Evolutionary conservation across 805 yeast species (phyloP).

Genomic region (Candida sakaeoensis): DNA sequence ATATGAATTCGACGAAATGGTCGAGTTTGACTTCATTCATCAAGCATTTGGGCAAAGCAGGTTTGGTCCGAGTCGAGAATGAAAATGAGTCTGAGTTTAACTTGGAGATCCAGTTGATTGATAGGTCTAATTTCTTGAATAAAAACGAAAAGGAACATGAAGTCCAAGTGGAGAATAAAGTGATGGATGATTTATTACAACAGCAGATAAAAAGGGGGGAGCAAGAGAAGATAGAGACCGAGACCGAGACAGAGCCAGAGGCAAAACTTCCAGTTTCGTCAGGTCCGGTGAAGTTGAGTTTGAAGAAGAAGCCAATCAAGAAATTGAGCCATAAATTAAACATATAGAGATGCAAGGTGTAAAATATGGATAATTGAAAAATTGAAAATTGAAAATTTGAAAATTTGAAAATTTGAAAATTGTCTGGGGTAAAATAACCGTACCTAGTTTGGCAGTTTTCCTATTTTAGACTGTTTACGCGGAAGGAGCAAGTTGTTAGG

Average conservation of each 20-base stretch:
- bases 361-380: too few species aligned
- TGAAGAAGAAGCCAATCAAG: constrained; percentile 12
- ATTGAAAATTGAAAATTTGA: too few species aligned
- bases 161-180: background rate
- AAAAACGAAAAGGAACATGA: background rate
- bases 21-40: constrained; percentile 65
- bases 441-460: too few species aligned
- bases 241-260: background rate
- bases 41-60: constrained; percentile 52
- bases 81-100: constrained; percentile 33
- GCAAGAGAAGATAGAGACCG: constrained; percentile 3
- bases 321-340: constrained; percentile 5
- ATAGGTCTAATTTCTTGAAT: constrained; percentile 8
- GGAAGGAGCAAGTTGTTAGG: too few species aligned
- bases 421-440: too few species aligned
- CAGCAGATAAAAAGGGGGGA: constrained; percentile 51
- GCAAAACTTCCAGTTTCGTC: constrained; percentile 1
- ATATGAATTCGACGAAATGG: constrained; percentile 89
- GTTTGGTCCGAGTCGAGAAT: constrained; percentile 49
- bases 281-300: constrained; percentile 20
- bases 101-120: constrained; percentile 30
- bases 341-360: too few species aligned
- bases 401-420: too few species aligned
- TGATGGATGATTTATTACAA: constrained; percentile 32
- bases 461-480: too few species aligned